Evolutionary conservation across 2,329 filamentous ascomycete genomes (phyloP), one percentile per base, ranked within the genome.

Genomic region (Penicillium sp.): DNA sequence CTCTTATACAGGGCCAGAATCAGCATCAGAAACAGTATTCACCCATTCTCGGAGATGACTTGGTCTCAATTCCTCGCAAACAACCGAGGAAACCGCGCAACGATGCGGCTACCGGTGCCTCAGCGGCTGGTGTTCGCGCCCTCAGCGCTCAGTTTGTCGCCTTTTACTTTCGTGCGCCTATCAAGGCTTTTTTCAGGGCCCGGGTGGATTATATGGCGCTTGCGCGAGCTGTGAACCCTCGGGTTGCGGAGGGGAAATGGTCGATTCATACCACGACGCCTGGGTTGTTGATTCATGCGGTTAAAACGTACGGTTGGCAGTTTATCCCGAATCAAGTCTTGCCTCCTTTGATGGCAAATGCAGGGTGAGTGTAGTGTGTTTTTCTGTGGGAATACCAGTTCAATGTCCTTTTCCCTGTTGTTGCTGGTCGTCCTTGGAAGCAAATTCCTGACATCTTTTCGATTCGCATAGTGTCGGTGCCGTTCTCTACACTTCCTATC

Each of bases 151-250:
- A 95, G 68, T 80, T 91, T 63, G 83, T 96, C 48, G 87, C 91
- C 20, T 96, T 96, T 64, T 97, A 96, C 75, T 97, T 96, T 68
- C 82, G 91, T 50, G 90, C 91, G 0, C 92, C 92, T 1, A 89
- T 91, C 46, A 96, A 96, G 74, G 89, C 91, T 13, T 97, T 97
- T 69, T 96, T 97, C 74, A 84, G 90, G 55, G 92, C 90, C 1
- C 80, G 92, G 52, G 91, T 97, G 58, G 92, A 97, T 77, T 96
- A 91, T 68, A 80, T 80, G 80, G 83, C 82, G 48, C 85, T 85
- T 73, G 83, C 84, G 21, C 74, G 83, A 68, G 84, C 83, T 52
- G 83, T 87, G 64, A 84, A 83, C 60, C 84, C 84, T 7, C 76
- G 78, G 59, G 72, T 67, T 36, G 61, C 66, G 41, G 70, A 71